Evolutionary conservation across 2,329 filamentous ascomycete genomes (phyloP), one percentile per base, ranked within the genome.

Genomic region (Rutstroemia sp.): DNA sequence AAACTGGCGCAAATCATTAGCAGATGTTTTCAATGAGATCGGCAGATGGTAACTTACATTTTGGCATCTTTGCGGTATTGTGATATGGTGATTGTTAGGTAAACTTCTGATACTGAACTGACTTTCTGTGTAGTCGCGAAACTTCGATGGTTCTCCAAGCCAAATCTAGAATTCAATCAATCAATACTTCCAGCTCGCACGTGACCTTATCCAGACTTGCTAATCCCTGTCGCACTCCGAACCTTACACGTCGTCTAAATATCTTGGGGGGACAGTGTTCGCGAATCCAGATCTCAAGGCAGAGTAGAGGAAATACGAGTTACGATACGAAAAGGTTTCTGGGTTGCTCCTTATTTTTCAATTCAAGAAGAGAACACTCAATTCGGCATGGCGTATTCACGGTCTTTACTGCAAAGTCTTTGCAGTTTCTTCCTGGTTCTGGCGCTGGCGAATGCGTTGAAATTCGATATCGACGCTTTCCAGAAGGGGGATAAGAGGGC

Each of bases 381-480:
- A n/a, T 34, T 54, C 59, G 69, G 64, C 65, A 82, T 82, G 79
- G 76, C 77, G 62, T 69, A 72, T 63, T 71, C 74, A 65, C 72
- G 70, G 70, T 76, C 76, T 60, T 68, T 82, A 67, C 75, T 84
- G 75, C 80, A 78, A 71, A 76, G 76, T 67, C 66, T 84, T 70
- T 82, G 78, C 75, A 76, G 78, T 71, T 67, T 84, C 51, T 71
- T 84, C 62, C 72, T 85, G 56, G 72, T 85, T 57, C 73, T 78
- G 61, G 74, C 76, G 58, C 75, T 75, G 63, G 75, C 76, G 19
- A 73, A 78, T 64, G 91, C 91, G 58, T 84, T 99, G 68, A 96
- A 95, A 78, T 96, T 99, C 80, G 94, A 99, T 68, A 83, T 99
- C 60, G 75, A 82, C 67, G 89, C 91, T 46, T 80, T 84, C 63